Base-by-base conservation (phyloP, 176 grass and related monocot species). In the Microstegium vimineum region DNA sequence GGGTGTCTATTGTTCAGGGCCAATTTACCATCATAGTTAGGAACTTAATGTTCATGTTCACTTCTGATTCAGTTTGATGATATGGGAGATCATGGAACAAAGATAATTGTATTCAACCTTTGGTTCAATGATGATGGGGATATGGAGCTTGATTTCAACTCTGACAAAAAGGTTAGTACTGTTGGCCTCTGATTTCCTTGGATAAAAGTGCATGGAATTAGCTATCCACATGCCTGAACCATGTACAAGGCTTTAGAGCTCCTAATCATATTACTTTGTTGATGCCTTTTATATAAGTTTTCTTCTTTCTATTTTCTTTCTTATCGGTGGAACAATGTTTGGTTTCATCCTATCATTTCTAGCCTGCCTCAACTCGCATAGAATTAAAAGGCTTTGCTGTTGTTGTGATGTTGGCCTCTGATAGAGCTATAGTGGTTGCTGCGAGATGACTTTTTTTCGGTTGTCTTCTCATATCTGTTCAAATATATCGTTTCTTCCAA, bases 71-170 rank as follows among this genome's bases (percentile, higher is more conserved):
- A 98, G 96, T 95, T 93, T 65, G 91, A 93, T 91, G 90, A 89
- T 73, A 90, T 98, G 51, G 93, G 96, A 76, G 84, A 95, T 27
- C 88, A 91, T 84, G 96, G 96, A 32, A 95, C 96, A 74, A 98
- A 93, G 71, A 82, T 98, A 86, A 84, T 98, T 72, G 84, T 98
- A 78, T 98, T 90, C 80, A 98, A 98, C 73, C 89, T 98, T 62
- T 98, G 96, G 96, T 69, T 93, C 70, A 98, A 98, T 45, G 96
- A 98, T 91, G 93, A 98, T 93, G 92, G 90, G 64, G 82, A 86
- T 81, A 90, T 95, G 90, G 96, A 98, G 84, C 86, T 98, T 82
- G 91, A 98, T 92, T 98, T 98, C 75, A 70, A 82, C 64, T 91
- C 87, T 56, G 85, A 98, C 88, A 38, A 75, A 61, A 90, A 93